phyloP scores from a whole-genome alignment of 768 basidiomycete genomes.

The Mycena olivaceomarginata region DNA sequence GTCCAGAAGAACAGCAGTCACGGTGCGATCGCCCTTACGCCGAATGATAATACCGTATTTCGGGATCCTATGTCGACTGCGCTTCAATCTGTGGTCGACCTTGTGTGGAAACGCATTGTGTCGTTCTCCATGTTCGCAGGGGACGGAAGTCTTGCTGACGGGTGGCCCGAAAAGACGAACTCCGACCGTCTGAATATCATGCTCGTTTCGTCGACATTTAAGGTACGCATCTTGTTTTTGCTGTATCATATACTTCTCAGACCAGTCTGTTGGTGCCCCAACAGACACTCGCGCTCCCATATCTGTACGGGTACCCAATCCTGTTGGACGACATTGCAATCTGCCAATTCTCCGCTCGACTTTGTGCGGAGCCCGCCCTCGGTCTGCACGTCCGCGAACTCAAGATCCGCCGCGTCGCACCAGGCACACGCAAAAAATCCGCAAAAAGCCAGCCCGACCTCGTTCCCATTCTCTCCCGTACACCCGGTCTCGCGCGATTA shows the following conservation, averaged over 20 bases:
- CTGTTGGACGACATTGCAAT: not conserved
- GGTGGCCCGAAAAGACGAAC: not conserved
- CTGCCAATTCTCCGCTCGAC: not conserved
- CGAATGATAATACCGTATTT: not conserved
- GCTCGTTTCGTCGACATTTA: conserved; percentile 4
- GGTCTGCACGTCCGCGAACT: not conserved
- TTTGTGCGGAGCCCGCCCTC: not conserved
- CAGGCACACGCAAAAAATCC: not conserved
- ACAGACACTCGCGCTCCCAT: not conserved
- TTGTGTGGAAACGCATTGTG: not conserved
- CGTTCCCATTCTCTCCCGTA: not conserved
- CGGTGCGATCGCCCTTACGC: too few species aligned
- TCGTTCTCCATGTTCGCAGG: not conserved
- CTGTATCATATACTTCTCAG: too few species aligned
- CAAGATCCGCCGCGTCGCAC: not conserved
- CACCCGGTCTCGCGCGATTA: not conserved
- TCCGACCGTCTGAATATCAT: not conserved
- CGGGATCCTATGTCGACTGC: not conserved
- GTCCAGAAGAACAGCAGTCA: not conserved
- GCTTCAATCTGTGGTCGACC: not conserved
- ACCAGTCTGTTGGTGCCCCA: too few species aligned
- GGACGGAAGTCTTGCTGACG: not conserved
- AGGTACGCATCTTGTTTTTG: not conserved
- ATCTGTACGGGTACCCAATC: not conserved
- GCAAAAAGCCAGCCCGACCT: not conserved